Evolutionary conservation across 1,284 basidiomycete genomes (phyloP).

Genomic region (Porodaedalea pini): DNA sequence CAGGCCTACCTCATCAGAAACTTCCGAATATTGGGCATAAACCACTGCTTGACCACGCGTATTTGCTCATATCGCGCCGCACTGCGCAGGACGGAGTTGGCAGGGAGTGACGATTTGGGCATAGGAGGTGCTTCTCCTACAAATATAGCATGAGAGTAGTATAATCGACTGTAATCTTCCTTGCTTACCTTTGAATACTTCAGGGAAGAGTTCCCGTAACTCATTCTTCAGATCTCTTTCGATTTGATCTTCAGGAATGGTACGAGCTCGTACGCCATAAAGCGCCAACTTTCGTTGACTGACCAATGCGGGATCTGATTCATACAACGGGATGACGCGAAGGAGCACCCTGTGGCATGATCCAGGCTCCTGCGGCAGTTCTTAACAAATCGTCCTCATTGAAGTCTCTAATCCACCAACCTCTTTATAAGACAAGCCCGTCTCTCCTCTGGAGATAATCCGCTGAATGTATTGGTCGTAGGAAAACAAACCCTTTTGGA

Average conservation of each 20-base stretch:
- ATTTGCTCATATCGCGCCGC: slow-evolving; percentile 70
- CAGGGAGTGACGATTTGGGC: slow-evolving; percentile 15
- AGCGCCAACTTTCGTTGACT: slow-evolving; percentile 65
- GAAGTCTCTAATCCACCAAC: slow-evolving; percentile 33
- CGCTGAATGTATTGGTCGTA: slow-evolving; percentile 84
- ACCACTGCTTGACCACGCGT: slow-evolving; percentile 62
- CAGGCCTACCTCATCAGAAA: slow-evolving; percentile 42
- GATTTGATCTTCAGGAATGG: slow-evolving; percentile 62
- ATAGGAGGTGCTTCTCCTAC: slow-evolving; percentile 7
- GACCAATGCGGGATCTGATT: slow-evolving; percentile 50
- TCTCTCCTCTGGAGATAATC: slow-evolving; percentile 78
- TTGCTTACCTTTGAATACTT: slow-evolving; percentile 59
- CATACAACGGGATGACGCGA: slow-evolving; percentile 63
- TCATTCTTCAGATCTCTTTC: slow-evolving; percentile 68
- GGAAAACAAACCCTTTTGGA: slow-evolving; percentile 73
- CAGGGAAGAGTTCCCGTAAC: slow-evolving; percentile 59
- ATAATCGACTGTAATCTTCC: neutral
- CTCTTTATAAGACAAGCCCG: slow-evolving; percentile 52
- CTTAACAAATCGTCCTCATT: slow-evolving; percentile 3
- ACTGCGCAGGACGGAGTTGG: slow-evolving; percentile 33
- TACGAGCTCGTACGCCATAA: slow-evolving; percentile 61
- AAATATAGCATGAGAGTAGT: neutral
- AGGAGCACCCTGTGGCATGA: slow-evolving; percentile 69
- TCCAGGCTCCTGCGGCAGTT: slow-evolving; percentile 27
- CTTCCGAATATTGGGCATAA: slow-evolving; percentile 60